Evolutionary conservation across 129 eudicot genomes (phyloP), one percentile per base, ranked within the genome.

Genomic region (Chrysanthemum lavandulifolium): DNA sequence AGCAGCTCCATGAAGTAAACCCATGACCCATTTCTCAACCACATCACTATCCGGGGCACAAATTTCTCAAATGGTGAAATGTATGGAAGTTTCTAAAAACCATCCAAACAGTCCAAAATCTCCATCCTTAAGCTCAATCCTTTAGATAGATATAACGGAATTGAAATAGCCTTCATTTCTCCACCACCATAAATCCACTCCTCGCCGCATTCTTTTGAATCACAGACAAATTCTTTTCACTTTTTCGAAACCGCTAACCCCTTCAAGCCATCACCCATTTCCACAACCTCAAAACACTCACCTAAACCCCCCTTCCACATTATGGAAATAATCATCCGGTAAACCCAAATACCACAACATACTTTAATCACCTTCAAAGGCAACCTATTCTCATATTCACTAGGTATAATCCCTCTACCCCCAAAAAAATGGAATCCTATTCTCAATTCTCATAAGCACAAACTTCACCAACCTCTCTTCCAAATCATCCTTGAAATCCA

Each of bases 331-430:
- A 50, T 83, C 89, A 27, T 86, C 87, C 13, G 97, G 96, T 47
- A 91, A 71, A 55, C 97, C 97, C 73, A 91, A 79, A 65, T 84
- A 82, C 97, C 97, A 91, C 75, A 80, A 80, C 88, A 91, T 58
- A 58, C 88, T 65, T 76, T 77, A 54, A 91, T 79, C 58, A 88
- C 74, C 87, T 87, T 91, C 69, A 91, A 50, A 3, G 96, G 96
- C 84, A 91, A 73, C 82, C 74, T 84, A 69, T 23, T 23, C 25
- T 23, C 25, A 23, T 23, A 23, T 23, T 23, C 25, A 23, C 25
- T 1, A 0, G 25, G 25, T 23, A 23, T 23, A 23, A 23, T 23
- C 25, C 25, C 25, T 23, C 25, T 23, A 23, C 25, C 25, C 27
- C 29, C 2, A 27, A 27, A 27, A 3, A 27, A 27, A 27, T 0